phyloP scores from a whole-genome alignment of 805 yeast genomes.

The Myxozyma vanderwaltii region DNA sequence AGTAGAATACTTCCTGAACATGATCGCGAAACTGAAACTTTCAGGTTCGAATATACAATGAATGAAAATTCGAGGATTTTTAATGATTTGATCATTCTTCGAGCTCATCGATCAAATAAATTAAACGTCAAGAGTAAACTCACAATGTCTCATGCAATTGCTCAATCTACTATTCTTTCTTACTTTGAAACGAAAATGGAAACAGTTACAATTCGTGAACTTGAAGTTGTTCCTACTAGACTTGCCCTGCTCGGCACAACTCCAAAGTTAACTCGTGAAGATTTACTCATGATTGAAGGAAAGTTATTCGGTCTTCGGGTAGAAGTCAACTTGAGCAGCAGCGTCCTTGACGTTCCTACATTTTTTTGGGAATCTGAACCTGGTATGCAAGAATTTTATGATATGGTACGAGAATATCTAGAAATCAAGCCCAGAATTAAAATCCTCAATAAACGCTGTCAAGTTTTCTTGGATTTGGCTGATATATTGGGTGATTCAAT shows the following conservation, averaged over 20 bases:
- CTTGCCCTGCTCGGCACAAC: constrained; percentile 86
- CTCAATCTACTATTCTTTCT: constrained; percentile 90
- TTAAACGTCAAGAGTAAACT: constrained; percentile 92
- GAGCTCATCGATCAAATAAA: constrained; percentile 47
- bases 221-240: constrained; percentile 81
- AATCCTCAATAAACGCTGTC: constrained; percentile 89
- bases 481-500: constrained; percentile 92
- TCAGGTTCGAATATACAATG: constrained; percentile 66
- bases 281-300: constrained; percentile 85
- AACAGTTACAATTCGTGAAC: constrained; percentile 43
- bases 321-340: constrained; percentile 88
- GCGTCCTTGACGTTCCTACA: constrained; percentile 91
- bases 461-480: constrained; percentile 88
- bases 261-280: constrained; percentile 75
- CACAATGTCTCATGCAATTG: constrained; percentile 94
- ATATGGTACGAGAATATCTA: constrained; percentile 84
- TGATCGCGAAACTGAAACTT: constrained; percentile 90
- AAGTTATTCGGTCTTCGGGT: constrained; percentile 85
- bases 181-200: constrained; percentile 91
- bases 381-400: constrained; percentile 86
- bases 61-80: constrained; percentile 54
- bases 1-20: constrained; percentile 75
- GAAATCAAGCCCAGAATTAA: constrained; percentile 95
- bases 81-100: constrained; percentile 89
- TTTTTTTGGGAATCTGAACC: constrained; percentile 96